Base-by-base conservation (phyloP, 805 yeast genomes). In the Dipodascus albidus region DNA sequence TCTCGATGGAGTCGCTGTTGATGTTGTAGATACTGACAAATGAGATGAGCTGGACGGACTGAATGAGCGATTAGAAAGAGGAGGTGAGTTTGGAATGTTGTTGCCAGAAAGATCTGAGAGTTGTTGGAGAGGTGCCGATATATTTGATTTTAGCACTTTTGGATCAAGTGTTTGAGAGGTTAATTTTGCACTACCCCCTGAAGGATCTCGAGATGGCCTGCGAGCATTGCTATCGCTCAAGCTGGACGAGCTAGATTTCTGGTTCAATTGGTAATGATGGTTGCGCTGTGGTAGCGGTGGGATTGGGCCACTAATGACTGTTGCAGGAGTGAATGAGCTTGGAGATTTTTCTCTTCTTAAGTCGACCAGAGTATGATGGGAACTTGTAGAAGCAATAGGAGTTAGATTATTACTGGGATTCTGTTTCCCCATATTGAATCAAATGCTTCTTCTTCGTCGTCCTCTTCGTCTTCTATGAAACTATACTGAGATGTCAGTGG, bases 281-380 rank as follows among this genome's bases (percentile, higher is more conserved):
- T 38, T 33, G 50, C 48, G 20, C 8, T 53, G 56, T 3, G 65
- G 65, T 23, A 62, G 53, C 2, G 65, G 64, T 4, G 65, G 65
- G 11, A 62, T 62, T 2, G 65, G 65, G 4, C 62, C 62, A 2
- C 57, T 50, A 14, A 60, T 60, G 23, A 52, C 49, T 17, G 62
- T 53, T 20, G 57, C 53, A 9, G 64, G 64, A 24, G 55, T 55
- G 50, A 60, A 59, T 15, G 54, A n/a, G 23, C 57, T 51, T 11
- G 48, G n/a, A n/a, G 44, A 38, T 17, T 38, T 38, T 14, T 38
- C 44, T 17, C 44, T 38, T 38, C 44, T 14, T 38, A 38, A 38
- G 44, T 38, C 44, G 20, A 38, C 20, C 44, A 38, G 17, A 38
- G 44, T 38, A 38, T 38, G 44, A 17, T 38, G 17, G 20, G 44